These are phyloP conservation scores for Fusarium siculi DNA, from an alignment of 2,329 filamentous ascomycete species.

Conservation along the genomic window DNA sequence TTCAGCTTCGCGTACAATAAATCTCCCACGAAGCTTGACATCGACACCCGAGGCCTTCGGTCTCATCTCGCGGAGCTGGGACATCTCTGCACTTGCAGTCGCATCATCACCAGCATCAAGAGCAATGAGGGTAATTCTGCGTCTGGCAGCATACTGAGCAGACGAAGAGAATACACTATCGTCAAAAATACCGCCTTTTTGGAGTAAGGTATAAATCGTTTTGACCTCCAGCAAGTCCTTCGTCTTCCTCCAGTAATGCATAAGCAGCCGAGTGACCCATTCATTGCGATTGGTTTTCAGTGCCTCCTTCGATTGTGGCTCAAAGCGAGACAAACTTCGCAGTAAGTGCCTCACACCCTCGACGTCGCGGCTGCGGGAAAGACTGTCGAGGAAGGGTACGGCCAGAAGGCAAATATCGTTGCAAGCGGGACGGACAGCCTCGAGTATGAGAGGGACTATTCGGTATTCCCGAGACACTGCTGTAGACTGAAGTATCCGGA, in stretches of 20 bases:
- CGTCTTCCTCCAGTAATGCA: constrained; percentile 43
- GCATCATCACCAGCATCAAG: constrained; percentile 44
- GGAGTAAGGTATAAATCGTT: constrained; percentile 44
- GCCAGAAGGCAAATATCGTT: constrained; percentile 39
- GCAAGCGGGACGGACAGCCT: constrained; percentile 36
- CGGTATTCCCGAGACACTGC: constrained; percentile 29
- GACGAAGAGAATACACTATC: constrained; percentile 20
- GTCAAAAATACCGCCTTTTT: constrained; percentile 44
- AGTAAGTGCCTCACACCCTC: constrained; percentile 32
- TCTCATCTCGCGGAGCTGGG: constrained; percentile 33
- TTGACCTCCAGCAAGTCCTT: constrained; percentile 39
- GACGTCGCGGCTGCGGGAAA: constrained; percentile 21
- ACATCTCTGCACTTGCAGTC: constrained; percentile 43
- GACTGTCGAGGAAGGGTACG: constrained; percentile 36
- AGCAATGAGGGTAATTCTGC: constrained; percentile 42
- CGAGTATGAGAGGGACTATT: constrained; percentile 32
- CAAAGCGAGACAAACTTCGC: constrained; percentile 18
- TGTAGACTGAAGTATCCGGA: constrained; percentile 41
- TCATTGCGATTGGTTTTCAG: constrained; percentile 16
- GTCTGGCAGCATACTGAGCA: constrained; percentile 45
- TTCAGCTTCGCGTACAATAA: constrained; percentile 45
- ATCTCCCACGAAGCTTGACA: constrained; percentile 42
- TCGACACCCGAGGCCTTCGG: constrained; percentile 36
- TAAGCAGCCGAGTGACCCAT: constrained; percentile 39
- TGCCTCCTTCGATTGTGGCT: neutral